A percentile compares a stretch with the other conserved stretches of the same genome.
Conservation (phyloP, 208 protist genomes). For the Trypanosoma mega region DNA sequence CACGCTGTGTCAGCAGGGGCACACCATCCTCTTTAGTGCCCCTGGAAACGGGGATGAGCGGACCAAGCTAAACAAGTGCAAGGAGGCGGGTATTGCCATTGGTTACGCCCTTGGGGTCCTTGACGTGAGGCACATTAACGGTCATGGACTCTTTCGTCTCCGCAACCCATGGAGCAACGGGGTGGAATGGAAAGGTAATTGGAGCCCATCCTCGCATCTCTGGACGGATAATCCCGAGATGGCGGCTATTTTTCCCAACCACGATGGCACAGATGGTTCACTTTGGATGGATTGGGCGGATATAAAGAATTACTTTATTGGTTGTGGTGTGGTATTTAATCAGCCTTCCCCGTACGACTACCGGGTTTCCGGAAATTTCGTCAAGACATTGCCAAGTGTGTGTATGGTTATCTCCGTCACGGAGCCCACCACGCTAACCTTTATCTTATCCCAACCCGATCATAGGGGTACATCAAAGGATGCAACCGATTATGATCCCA, state of each 20-base stretch:
- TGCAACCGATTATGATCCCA: conserved; percentile 39
- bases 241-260: conserved; percentile 31
- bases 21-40: conserved; percentile 53
- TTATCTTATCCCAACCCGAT: conserved; percentile 56
- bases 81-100: conserved; percentile 43
- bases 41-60: conserved; percentile 32
- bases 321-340: conserved; percentile 28
- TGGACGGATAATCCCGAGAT: conserved; percentile 51
- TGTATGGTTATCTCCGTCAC: conserved; percentile 22
- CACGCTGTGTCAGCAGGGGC: conserved; percentile 30
- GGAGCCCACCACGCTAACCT: conserved; percentile 20
- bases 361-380: conserved; percentile 26
- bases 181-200: conserved; percentile 54
- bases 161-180: conserved; percentile 60
- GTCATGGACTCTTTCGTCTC: conserved; percentile 38
- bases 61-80: conserved; percentile 22
- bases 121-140: conserved; percentile 17
- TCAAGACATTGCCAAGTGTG: conserved; percentile 14
- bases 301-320: conserved; percentile 27
- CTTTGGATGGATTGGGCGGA: conserved; percentile 45
- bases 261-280: conserved; percentile 32
- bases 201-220: conserved; percentile 34
- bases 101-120: conserved; percentile 56
- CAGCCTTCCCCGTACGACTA: conserved; percentile 21
- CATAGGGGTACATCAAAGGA: conserved; percentile 30